phyloP scores from a whole-genome alignment of 148 eudicot species.

The Chenopodium suecicum region DNA sequence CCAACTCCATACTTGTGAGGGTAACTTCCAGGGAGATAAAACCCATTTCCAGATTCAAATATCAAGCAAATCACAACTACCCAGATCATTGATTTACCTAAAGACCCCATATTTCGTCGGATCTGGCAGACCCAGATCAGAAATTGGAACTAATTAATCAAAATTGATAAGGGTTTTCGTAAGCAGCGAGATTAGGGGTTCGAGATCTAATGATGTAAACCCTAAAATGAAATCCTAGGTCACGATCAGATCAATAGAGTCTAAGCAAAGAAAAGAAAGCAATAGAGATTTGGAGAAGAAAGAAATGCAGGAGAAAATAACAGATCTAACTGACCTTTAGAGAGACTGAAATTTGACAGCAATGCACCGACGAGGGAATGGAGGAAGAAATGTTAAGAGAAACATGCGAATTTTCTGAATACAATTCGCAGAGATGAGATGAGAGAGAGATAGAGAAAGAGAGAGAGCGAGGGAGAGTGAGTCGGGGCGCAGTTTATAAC shows the following conservation, averaged over 20 bases:
- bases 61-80: slow-evolving; percentile 43
- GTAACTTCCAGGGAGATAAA: slow-evolving; percentile 84
- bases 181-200: too few relatives aligned
- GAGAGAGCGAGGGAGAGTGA: not conserved
- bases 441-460: not conserved
- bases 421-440: not conserved
- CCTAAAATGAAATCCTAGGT: not conserved
- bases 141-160: not conserved
- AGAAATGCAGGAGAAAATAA: not conserved
- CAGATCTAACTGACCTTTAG: slow-evolving; percentile 1
- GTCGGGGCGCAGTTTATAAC: not conserved
- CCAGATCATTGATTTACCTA: slow-evolving; percentile 52
- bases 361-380: not conserved
- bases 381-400: not conserved
- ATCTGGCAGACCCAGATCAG: slow-evolving; percentile 51
- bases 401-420: not conserved
- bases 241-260: slow-evolving; percentile 6
- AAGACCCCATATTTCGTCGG: slow-evolving; percentile 47
- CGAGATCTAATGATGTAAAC: slow-evolving; percentile 5
- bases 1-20: slow-evolving; percentile 70
- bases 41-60: slow-evolving; percentile 49
- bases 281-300: not conserved
- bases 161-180: slow-evolving; percentile 4
- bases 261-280: not conserved
- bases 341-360: not conserved